Evolutionary conservation across 495 filamentous ascomycete genomes (phyloP).

Genomic region (Pseudevernia furfuracea): DNA sequence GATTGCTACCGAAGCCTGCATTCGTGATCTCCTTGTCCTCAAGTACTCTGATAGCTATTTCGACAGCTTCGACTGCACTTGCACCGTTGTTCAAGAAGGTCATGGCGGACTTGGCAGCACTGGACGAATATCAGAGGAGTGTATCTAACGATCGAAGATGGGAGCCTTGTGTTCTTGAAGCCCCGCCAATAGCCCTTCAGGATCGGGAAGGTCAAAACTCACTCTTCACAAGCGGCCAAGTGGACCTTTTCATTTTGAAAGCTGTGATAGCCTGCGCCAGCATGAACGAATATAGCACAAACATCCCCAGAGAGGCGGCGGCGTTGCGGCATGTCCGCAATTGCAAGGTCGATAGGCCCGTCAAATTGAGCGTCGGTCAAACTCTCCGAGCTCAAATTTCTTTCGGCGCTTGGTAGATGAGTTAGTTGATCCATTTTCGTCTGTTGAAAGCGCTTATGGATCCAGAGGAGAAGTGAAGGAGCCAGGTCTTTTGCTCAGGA

Average conservation of each 20-base stretch:
- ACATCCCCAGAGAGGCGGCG: constrained; percentile 37
- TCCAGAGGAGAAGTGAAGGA: constrained; percentile 15
- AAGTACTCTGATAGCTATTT: constrained; percentile 75
- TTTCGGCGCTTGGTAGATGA: neutral
- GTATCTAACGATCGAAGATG: neutral
- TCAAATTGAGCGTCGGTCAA: constrained; percentile 16
- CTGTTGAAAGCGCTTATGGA: constrained; percentile 7
- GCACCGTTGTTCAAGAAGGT: constrained; percentile 66
- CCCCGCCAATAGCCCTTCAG: neutral
- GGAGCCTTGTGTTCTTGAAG: neutral
- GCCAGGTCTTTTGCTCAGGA: constrained; percentile 4
- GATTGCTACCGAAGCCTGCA: constrained; percentile 89
- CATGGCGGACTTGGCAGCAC: constrained; percentile 77
- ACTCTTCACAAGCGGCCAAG: constrained; percentile 80
- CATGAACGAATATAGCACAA: constrained; percentile 86
- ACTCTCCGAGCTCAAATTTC: neutral
- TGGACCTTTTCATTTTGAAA: constrained; percentile 72
- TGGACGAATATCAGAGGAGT: constrained; percentile 33
- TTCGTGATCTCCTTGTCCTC: constrained; percentile 96
- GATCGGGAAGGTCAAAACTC: constrained; percentile 34
- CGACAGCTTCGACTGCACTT: constrained; percentile 81
- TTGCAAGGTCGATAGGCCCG: constrained; percentile 17
- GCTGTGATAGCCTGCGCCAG: constrained; percentile 93
- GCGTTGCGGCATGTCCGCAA: constrained; percentile 15
- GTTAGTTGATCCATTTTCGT: constrained; percentile 1